Percentiles rank a stretch among this genome's conserved stretches.
Evolutionary conservation across 192 early-diverging fungal genomes (phyloP).

Genomic region (Podila minutissima): DNA sequence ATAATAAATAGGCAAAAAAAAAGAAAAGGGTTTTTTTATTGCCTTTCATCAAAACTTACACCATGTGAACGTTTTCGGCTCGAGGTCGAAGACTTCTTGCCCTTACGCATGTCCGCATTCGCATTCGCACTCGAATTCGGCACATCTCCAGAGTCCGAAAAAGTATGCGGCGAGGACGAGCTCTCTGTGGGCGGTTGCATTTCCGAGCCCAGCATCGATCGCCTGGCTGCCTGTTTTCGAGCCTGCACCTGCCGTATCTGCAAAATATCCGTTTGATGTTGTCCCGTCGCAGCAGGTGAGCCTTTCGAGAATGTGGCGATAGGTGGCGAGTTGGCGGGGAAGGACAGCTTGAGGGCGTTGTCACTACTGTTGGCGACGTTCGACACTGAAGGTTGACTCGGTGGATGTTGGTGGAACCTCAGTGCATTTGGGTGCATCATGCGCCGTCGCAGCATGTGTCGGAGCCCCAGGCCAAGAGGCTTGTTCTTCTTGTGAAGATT

Average conservation of each 20-base stretch:
- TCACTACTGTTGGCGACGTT: neutral
- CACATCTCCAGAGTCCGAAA: neutral
- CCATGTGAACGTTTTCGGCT: neutral
- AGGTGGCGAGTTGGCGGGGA: neutral
- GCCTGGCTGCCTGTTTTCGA: constrained; percentile 4
- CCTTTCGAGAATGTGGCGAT: neutral
- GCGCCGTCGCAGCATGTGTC: constrained; percentile 34
- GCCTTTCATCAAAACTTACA: neutral
- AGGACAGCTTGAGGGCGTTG: neutral
- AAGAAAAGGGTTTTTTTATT: neutral
- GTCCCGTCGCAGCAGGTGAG: neutral
- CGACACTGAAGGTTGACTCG: neutral
- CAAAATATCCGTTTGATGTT: constrained; percentile 5
- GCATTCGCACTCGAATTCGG: too few species aligned
- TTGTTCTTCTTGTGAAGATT: constrained; percentile 33
- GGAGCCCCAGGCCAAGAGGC: constrained; percentile 32
- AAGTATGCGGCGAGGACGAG: neutral
- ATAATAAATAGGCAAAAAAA: neutral
- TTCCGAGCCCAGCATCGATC: constrained; percentile 1
- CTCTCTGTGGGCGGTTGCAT: neutral
- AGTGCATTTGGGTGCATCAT: constrained; percentile 17
- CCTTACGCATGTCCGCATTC: too few species aligned
- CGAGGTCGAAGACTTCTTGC: too few species aligned
- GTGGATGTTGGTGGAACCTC: neutral
- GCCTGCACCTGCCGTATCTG: constrained; percentile 1